Conservation (phyloP, 192 early-diverging fungal genomes). For the Backusella macrospora region DNA sequence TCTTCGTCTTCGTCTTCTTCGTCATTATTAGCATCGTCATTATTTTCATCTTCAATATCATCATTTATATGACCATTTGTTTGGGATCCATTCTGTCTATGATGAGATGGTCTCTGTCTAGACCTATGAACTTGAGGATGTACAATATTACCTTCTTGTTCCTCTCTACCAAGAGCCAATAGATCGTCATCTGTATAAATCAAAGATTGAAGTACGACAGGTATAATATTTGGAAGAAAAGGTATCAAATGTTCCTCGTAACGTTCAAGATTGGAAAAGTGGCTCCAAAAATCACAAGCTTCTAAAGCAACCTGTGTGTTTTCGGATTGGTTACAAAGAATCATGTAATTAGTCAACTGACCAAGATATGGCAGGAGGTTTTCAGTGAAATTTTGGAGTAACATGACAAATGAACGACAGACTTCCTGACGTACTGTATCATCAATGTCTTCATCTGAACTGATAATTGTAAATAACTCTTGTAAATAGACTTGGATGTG, state of each 20-base stretch:
- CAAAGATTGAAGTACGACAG: slow-evolving; percentile 90
- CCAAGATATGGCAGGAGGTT: slow-evolving; percentile 81
- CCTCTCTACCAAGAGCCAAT: slow-evolving; percentile 61
- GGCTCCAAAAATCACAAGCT: slow-evolving; percentile 98
- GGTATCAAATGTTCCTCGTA: slow-evolving; percentile 70
- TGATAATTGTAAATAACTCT: slow-evolving; percentile 74
- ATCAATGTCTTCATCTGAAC: slow-evolving; percentile 70
- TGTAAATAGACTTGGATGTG: slow-evolving; percentile 71
- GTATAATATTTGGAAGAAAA: slow-evolving; percentile 75
- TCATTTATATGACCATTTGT: not conserved
- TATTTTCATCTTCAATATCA: slow-evolving; percentile 40
- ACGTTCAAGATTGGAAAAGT: slow-evolving; percentile 86
- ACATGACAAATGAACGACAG: slow-evolving; percentile 91
- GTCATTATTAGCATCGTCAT: slow-evolving; percentile 48
- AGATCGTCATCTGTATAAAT: slow-evolving; percentile 94
- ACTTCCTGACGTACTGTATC: slow-evolving; percentile 83
- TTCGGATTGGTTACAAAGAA: slow-evolving; percentile 83
- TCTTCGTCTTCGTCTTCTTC: slow-evolving; percentile 65
- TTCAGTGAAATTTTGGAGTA: slow-evolving; percentile 84
- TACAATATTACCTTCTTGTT: slow-evolving; percentile 82
- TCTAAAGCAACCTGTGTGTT: slow-evolving; percentile 90
- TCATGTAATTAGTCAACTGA: slow-evolving; percentile 92
- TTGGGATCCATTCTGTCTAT: not conserved
- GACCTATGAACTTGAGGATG: not conserved
- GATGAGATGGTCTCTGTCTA: not conserved